phyloP scores from a whole-genome alignment of 371 early-diverging fungal genomes.

The Mucor racemosus region DNA sequence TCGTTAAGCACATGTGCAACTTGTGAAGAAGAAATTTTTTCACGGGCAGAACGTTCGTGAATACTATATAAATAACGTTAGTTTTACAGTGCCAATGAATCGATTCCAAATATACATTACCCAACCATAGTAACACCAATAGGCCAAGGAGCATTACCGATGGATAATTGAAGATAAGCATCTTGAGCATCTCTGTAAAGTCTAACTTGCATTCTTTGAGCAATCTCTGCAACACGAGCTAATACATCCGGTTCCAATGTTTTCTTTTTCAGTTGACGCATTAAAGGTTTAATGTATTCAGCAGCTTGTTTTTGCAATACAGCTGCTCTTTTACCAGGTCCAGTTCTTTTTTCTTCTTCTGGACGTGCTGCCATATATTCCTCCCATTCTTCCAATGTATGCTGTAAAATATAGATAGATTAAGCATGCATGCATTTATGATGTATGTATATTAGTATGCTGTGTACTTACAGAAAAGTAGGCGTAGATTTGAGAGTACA shows the following conservation, averaged over 20 bases:
- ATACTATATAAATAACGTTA: conserved; percentile 64
- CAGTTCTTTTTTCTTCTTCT: conserved; percentile 73
- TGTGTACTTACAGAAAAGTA: conserved; percentile 69
- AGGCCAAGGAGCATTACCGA: conserved; percentile 99
- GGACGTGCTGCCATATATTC: conserved; percentile 77
- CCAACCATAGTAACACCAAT: conserved; percentile 93
- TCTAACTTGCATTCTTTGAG: conserved; percentile 77
- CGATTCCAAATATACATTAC: conserved; percentile 26
- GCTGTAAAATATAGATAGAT: conserved; percentile 32
- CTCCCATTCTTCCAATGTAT: conserved; percentile 90
- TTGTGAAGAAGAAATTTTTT: conserved; percentile 93
- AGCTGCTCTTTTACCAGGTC: conserved; percentile 78
- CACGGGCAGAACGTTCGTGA: conserved; percentile 96
- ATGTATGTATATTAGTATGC: neutral
- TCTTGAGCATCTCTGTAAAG: conserved; percentile 95
- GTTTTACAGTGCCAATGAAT: neutral
- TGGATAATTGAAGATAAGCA: conserved; percentile 89
- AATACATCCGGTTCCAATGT: conserved; percentile 85
- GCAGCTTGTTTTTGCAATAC: conserved; percentile 85
- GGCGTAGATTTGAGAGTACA: conserved; percentile 76
- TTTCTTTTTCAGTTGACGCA: conserved; percentile 81
- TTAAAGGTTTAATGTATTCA: conserved; percentile 91
- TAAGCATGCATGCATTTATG: neutral
- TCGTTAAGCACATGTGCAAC: conserved; percentile 98
- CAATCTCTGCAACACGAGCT: conserved; percentile 89